Percentiles rank a stretch among this genome's conserved stretches.
Conservation (phyloP, 768 basidiomycete species). For the Suillus tomentosus region DNA sequence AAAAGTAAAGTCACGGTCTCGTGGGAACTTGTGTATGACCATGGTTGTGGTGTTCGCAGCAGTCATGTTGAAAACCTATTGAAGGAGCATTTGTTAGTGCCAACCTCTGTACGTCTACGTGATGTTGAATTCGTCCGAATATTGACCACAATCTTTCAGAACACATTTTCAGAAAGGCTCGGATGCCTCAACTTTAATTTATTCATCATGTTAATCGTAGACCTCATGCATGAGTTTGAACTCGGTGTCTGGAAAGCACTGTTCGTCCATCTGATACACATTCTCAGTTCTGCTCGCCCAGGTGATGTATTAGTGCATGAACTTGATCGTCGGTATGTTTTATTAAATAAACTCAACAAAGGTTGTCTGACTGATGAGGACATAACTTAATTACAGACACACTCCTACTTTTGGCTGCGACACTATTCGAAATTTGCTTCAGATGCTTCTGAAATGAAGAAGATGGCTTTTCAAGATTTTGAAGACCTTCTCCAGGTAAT, state of each 20-base stretch:
- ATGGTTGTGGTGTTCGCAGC: conserved; percentile 14
- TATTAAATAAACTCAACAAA: background rate
- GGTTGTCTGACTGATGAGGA: background rate
- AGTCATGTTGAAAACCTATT: conserved; percentile 17
- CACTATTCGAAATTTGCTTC: no score
- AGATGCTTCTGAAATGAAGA: no score
- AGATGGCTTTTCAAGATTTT: no score
- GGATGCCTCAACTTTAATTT: conserved; percentile 21
- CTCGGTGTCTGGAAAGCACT: conserved; percentile 33
- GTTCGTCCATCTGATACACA: conserved; percentile 29
- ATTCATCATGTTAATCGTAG: conserved; percentile 26
- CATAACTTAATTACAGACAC: conserved; percentile 20
- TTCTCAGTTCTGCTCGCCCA: conserved; percentile 18
- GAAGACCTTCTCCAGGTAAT: no score
- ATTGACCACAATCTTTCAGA: conserved; percentile 20
- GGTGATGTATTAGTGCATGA: conserved; percentile 15
- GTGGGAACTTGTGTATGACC: conserved; percentile 20
- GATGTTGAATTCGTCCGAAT: background rate
- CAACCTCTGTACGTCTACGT: conserved; percentile 15
- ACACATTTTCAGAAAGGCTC: conserved; percentile 28
- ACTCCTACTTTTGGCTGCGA: conserved; percentile 22
- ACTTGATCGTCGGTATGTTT: conserved; percentile 14
- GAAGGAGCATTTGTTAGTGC: conserved; percentile 20
- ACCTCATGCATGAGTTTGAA: conserved; percentile 36
- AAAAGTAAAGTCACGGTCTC: conserved; percentile 3